Conservation (phyloP, 768 basidiomycete species). For the Dioszegia aurantiaca region DNA sequence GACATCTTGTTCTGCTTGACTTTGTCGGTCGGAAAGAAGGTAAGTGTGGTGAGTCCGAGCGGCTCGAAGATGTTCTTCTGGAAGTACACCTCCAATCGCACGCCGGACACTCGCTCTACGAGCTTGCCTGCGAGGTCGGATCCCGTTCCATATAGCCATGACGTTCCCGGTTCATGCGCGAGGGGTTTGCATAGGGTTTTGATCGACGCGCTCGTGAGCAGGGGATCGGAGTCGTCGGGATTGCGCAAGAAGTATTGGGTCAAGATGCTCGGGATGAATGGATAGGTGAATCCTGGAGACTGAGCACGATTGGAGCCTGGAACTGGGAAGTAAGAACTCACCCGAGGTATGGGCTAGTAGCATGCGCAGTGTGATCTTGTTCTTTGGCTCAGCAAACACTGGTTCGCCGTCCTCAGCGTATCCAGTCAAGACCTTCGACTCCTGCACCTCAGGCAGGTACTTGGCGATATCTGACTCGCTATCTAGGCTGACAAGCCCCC, state of each 20-base stretch:
- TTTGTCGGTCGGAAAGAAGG: conserved; percentile 21
- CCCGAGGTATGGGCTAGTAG: conserved; percentile 48
- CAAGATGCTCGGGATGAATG: background rate
- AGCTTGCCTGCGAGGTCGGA: conserved; percentile 21
- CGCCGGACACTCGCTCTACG: conserved; percentile 20
- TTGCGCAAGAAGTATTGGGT: background rate
- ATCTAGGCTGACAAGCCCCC: conserved; percentile 35
- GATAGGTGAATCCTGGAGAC: background rate
- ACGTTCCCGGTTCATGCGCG: conserved; percentile 21
- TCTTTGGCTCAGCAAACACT: conserved; percentile 24
- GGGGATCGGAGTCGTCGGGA: background rate
- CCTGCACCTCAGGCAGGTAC: conserved; percentile 35
- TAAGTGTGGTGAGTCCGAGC: conserved; percentile 6
- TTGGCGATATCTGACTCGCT: conserved; percentile 24
- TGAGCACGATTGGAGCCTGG: background rate
- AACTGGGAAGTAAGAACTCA: conserved; percentile 11
- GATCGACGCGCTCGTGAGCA: conserved; percentile 3
- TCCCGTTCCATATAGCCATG: conserved; percentile 9
- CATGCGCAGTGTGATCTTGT: conserved; percentile 38
- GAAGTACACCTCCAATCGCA: conserved; percentile 13
- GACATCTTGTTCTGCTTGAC: conserved; percentile 15
- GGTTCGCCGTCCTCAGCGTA: conserved; percentile 28
- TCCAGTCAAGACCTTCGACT: conserved; percentile 32
- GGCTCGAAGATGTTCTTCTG: conserved; percentile 19
- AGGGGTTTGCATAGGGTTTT: conserved; percentile 9